Evolutionary conservation across 768 basidiomycete genomes (phyloP).

Genomic region (Mrakia gelida): DNA sequence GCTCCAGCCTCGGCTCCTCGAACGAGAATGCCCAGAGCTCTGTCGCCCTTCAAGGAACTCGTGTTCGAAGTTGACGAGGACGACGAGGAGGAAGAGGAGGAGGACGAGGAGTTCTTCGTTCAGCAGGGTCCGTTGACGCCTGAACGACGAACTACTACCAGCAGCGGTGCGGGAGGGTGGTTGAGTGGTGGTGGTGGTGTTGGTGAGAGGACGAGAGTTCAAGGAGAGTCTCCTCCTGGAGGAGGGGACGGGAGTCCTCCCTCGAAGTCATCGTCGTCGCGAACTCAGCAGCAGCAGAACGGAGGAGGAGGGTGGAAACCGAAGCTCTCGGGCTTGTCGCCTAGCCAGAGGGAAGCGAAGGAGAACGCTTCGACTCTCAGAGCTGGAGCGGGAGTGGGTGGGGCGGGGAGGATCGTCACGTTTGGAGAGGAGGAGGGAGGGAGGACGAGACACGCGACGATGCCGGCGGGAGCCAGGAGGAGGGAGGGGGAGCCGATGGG

Average conservation of each 20-base stretch:
- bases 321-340: constrained; percentile 2
- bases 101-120: background rate
- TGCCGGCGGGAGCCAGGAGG: background rate
- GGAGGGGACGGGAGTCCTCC: background rate
- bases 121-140: background rate
- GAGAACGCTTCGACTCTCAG: background rate
- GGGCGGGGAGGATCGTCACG: background rate
- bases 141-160: background rate
- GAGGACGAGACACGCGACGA: no score
- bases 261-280: background rate
- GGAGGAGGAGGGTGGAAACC: background rate
- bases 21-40: background rate
- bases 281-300: background rate
- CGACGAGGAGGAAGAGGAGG: constrained; percentile 1
- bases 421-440: background rate
- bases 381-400: background rate
- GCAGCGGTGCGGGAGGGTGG: no score
- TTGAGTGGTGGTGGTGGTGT: background rate
- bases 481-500: background rate
- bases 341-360: background rate
- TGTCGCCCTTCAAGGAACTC: background rate
- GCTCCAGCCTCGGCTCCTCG: constrained; percentile 11
- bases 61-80: constrained; percentile 1
- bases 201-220: background rate
- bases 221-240: background rate